Evolutionary conservation across 352 stramenopile species (phyloP), one percentile per base, ranked within the genome.

Genomic region (Globisporangium alternatum): DNA sequence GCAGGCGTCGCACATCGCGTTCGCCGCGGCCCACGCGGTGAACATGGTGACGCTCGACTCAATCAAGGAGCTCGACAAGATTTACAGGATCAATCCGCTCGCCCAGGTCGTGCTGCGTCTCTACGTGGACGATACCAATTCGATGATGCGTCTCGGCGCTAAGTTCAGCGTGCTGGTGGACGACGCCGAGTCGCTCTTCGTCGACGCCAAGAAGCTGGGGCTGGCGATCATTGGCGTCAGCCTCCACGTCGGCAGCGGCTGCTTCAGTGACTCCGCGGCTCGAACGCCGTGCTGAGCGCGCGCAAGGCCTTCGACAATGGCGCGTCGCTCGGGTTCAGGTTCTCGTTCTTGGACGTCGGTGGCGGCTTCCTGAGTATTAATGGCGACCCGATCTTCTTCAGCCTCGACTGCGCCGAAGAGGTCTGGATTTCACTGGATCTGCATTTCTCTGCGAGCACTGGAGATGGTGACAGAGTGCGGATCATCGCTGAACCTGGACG

Each of bases 401-500:
- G 90, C 33, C 25, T 28, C 25, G 80, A 91, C 48, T 95, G 92
- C 59, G 90, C 83, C 5, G 66, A 64, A 28, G 84, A 90, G 60
- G 71, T 97, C 19, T 81, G 86, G 63, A 69, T 66, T 37, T 86
- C 89, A 62, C 74, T 97, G 12, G 76, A 65, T 19, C 8, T 76
- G 35, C 81, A 94, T 73, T 97, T 97, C 58, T 82, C 88, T 5
- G 62, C 66, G 45, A 91, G 78, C 68, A 96, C 7, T 41, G 35
- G 15, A 15, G 9, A 9, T 15, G 9, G 35, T 41, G 12, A 41
- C 60, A 76, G 78, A 21, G 78, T 98, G 28, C 79, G 80, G 22
- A 83, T 99, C 68, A 99, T 99, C 70, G 97, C 92, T 39, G 96
- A 99, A 74, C 96, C 95, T 31, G 96, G 95, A n/a, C 90, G 96